These are phyloP conservation scores for Scedosporium boydii DNA, from an alignment of 2,329 filamentous ascomycete genomes.

Conservation along the genomic window DNA sequence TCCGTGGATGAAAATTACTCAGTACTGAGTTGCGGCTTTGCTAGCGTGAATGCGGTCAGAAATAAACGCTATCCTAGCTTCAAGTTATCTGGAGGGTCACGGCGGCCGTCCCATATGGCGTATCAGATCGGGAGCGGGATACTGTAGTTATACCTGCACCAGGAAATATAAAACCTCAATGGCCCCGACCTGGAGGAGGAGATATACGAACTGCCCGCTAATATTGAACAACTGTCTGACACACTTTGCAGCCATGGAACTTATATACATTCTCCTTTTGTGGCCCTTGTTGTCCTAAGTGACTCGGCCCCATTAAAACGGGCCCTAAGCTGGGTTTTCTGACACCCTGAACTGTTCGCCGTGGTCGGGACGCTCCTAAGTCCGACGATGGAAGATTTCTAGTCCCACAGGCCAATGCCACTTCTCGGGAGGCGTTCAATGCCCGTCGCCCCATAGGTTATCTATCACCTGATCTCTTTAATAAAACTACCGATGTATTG, in stretches of 20 bases:
- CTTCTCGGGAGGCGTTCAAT: neutral
- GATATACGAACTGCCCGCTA: neutral
- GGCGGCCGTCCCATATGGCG: neutral
- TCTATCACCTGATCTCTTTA: neutral
- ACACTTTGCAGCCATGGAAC: neutral
- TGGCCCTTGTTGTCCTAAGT: neutral
- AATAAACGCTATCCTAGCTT: neutral
- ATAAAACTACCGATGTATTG: neutral
- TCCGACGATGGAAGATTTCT: conserved; percentile 4
- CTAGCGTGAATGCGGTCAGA: neutral
- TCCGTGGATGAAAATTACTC: too few species aligned
- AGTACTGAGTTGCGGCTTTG: too few species aligned
- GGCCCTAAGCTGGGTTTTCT: neutral
- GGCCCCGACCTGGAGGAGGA: neutral
- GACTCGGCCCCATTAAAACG: neutral
- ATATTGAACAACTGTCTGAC: neutral
- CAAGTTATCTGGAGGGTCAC: neutral
- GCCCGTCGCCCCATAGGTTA: neutral
- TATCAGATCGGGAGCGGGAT: neutral
- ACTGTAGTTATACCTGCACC: neutral
- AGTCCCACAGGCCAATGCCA: neutral
- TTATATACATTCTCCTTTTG: neutral
- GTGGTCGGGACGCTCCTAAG: conserved; percentile 5
- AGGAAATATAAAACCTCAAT: neutral
- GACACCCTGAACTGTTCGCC: neutral